Evolutionary conservation across 2,329 filamentous ascomycete species (phyloP), one percentile per base, ranked within the genome.

Genomic region (Fusarium nanum): DNA sequence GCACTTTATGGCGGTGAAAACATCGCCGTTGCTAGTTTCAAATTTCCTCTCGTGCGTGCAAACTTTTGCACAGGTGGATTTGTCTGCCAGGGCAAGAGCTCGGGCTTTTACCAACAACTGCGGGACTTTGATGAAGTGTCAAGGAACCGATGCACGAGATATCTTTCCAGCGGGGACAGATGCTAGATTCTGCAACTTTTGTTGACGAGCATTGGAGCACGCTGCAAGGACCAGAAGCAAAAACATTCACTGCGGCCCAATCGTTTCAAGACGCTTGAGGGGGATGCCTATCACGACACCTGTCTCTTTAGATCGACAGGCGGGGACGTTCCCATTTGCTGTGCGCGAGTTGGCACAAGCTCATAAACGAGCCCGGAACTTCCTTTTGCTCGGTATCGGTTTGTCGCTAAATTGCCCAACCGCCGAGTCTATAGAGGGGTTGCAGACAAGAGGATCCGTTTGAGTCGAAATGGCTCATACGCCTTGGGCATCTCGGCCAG

Each of bases 1-100:
- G 74, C 41, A 72, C 69, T 25, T 32, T 46, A 70, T 12, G 67
- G 76, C 54, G 78, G 79, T 52, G 75, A 78, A 53, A 77, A 59
- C 49, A 46, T 30, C 22, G 25, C 30, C 37, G 20, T 40, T 46
- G 40, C 61, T 50, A 59, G 60, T 42, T 23, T 50, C 32, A 37
- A 57, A 23, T 22, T 49, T 45, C 25, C 44, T 42, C 30, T 45
- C 12, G 23, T 46, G 30, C 50, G 41, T 65, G 62, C 60, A 65
- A 48, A 48, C 23, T 60, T 60, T 59, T 49, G 40, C 40, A 11
- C 16, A 37, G 25, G 63, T 66, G 61, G 63, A 20, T 41, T 65
- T 45, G 44, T 25, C 23, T 61, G 60, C 48, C 34, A 60, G 30
- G 41, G 27, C 18, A n/a, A 54, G 44, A 45, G 57, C 60, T 63